Evolutionary conservation across 108 stramenopile genomes (phyloP), one percentile per base, ranked within the genome.

Genomic region (Craspedostauros australis): DNA sequence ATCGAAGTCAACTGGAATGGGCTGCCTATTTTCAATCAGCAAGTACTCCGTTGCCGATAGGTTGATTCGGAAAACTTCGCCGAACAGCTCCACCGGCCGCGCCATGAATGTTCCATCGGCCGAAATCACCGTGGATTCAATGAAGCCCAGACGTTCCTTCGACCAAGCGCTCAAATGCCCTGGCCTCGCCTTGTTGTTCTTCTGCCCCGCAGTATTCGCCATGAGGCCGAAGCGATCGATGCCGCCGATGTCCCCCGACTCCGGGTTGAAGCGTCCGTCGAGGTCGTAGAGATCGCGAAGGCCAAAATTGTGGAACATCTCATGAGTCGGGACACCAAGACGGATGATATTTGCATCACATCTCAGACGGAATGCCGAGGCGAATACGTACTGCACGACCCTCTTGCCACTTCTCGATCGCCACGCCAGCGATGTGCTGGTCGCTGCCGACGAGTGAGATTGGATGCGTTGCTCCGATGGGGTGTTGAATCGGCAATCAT

Each of bases 1-100:
- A 53, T 77, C 81, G 26, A 60, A 78, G 16, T 66, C 66, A n/a
- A n/a, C n/a, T n/a, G n/a, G n/a, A 18, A 68, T 47, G 25, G 76
- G 73, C 50, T 87, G 81, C 28, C 81, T 59, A 54, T 87, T 87
- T 61, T 87, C 86, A 54, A 87, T 80, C 20, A 87, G 34, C 28
- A 87, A 53, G 37, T 87, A 87, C 51, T 87, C 86, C 14, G 54
- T 47, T 1, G 32, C 20, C 16, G 54, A 42, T 50, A 52, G 83
- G 20, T 70, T 70, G 33, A 87, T 72, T 4, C 26, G 60, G 54
- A 77, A 87, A 8, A 57, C 62, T n/a, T 72, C 53, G 11, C 57
- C 54, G 54, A 49, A 53, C 16, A 64, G 19, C 45, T 66, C 74
- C 21, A 73, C 64, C 16, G 73, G 54, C 22, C 54, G 57, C 1